Evolutionary conservation across 148 eudicot genomes (phyloP), one percentile per base, ranked within the genome.

Genomic region (Drosera capensis): DNA sequence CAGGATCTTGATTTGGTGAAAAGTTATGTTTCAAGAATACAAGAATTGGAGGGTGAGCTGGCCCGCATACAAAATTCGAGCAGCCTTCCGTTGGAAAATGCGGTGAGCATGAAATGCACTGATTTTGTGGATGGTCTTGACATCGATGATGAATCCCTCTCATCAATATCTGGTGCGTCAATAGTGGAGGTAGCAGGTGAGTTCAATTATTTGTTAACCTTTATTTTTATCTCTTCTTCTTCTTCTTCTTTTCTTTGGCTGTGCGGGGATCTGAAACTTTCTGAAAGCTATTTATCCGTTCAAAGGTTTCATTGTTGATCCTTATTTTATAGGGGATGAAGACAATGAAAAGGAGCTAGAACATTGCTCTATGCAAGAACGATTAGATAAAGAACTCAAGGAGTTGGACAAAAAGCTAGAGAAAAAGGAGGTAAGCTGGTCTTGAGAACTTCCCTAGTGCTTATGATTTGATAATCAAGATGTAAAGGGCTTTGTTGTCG

Each of bases 311-410:
- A 13, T 34, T 34, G 14, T 34, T 1, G 23, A 14, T 19, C 21
- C 5, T 30, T n/a, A 21, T 26, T 31, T 2, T 60, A 43, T 48
- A 88, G 95, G 68, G 48, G 86, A 71, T 45, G 99, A 78, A 55
- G 80, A 55, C 39, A 79, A 70, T 56, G 88, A 69, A 56, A 85
- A 85, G 62, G 99, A 92, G 74, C 67, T 75, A 43, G 99, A 85
- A 43, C 94, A 85, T 71, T 92, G 79, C 22, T 81, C 95, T 43
- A 64, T 84, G 30, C 99, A 92, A 71, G 95, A 92, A 64, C 69
- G 52, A 52, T 51, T 92, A 56, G 99, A 92, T 48, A 65, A 20
- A 54, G 99, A 92, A 60, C 78, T 92, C 3, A 74, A 81, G 57
- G 99, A 92, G 57, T 64, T 92, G 63, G 95, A 92, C 48, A 70